These are phyloP conservation scores for Corylus americana DNA, from an alignment of 306 rosid genomes.

Conservation along the genomic window DNA sequence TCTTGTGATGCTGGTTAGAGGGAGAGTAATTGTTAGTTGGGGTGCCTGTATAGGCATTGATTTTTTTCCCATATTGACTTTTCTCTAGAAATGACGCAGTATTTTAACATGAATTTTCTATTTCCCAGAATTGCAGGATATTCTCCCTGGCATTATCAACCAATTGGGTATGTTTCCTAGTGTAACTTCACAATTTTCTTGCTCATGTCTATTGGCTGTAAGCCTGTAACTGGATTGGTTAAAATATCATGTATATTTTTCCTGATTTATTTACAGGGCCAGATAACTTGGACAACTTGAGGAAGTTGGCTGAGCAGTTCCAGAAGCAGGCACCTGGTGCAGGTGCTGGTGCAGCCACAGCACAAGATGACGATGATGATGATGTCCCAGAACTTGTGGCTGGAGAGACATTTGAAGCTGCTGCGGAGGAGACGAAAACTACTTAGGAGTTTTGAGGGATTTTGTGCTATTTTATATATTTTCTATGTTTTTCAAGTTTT, in stretches of 20 bases:
- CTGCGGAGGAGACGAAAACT: slow-evolving; percentile 65
- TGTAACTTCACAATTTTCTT: neutral
- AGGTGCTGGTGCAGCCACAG: slow-evolving; percentile 43
- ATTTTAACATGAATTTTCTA: slow-evolving; percentile 12
- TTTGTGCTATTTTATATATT: slow-evolving; percentile 47
- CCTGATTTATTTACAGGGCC: slow-evolving; percentile 59
- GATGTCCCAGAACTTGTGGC: slow-evolving; percentile 86
- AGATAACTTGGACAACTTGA: slow-evolving; percentile 88
- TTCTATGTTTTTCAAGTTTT: slow-evolving; percentile 23
- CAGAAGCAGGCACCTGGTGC: slow-evolving; percentile 83
- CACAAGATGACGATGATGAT: slow-evolving; percentile 75
- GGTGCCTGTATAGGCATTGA: neutral
- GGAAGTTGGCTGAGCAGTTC: slow-evolving; percentile 84
- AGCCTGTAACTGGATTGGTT: neutral
- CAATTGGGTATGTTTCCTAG: slow-evolving; percentile 71
- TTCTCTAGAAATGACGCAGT: neutral
- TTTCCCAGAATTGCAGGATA: slow-evolving; percentile 87
- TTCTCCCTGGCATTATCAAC: slow-evolving; percentile 82
- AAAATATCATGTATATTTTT: neutral
- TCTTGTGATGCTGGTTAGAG: neutral
- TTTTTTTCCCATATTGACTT: neutral
- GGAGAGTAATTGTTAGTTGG: neutral
- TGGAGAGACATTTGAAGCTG: slow-evolving; percentile 85
- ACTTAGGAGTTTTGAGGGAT: slow-evolving; percentile 43
- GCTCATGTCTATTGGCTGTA: too few relatives aligned